Percentiles rank a stretch among this genome's conserved stretches.
Evolutionary conservation across 768 basidiomycete genomes (phyloP).

Genomic region (Coprinopsis sp.): DNA sequence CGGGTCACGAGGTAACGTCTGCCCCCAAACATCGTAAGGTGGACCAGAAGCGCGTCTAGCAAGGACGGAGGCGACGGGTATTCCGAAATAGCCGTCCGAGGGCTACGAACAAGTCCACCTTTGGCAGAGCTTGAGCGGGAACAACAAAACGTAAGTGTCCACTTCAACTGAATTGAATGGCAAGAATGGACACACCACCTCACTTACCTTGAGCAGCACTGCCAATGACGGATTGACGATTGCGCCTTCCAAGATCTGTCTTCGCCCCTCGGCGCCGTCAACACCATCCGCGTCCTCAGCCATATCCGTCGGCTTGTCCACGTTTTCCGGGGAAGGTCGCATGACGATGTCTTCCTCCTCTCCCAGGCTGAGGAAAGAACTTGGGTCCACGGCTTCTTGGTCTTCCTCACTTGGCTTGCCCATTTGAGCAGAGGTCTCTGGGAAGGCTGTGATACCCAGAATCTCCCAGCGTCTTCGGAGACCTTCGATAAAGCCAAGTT

Average conservation of each 20-base stretch:
- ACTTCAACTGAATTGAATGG: too few species aligned
- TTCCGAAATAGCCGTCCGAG: constrained; percentile 32
- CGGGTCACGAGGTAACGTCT: constrained; percentile 29
- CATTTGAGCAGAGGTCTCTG: constrained; percentile 13
- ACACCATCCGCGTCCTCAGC: constrained; percentile 39
- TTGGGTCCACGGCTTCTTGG: constrained; percentile 19
- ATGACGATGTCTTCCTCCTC: constrained; percentile 22
- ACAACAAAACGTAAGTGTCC: constrained; percentile 12
- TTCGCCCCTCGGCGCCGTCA: constrained; percentile 52
- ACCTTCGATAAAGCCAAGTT: constrained; percentile 79
- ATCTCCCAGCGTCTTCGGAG: constrained; percentile 75
- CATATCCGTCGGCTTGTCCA: constrained; percentile 29
- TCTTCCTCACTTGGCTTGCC: constrained; percentile 26
- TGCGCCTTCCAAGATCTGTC: constrained; percentile 69
- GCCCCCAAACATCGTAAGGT: constrained; percentile 34
- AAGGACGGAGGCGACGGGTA: constrained; percentile 33
- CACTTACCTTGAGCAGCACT: constrained; percentile 67
- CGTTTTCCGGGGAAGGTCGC: constrained; percentile 19
- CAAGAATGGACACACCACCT: neutral
- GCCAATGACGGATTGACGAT: constrained; percentile 74
- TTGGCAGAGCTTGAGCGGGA: constrained; percentile 34
- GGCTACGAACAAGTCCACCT: constrained; percentile 36
- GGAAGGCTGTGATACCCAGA: constrained; percentile 53
- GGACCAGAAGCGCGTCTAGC: constrained; percentile 33
- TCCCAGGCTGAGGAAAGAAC: constrained; percentile 16